Evolutionary conservation across 495 filamentous ascomycete genomes (phyloP), one percentile per base, ranked within the genome.

Genomic region (Aspergillus nidulans): DNA sequence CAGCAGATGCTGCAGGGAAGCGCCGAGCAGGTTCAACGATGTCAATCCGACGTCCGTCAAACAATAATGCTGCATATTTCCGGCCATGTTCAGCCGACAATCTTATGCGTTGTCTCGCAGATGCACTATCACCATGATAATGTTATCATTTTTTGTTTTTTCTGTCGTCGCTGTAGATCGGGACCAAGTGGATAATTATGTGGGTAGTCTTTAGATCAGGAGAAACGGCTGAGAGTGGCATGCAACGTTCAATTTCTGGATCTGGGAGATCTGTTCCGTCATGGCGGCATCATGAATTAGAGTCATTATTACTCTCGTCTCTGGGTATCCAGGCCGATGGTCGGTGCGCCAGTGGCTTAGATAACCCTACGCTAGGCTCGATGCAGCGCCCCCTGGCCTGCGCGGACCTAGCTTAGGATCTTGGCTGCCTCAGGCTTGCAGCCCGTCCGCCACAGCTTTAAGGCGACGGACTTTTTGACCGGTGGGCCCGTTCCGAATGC

Each of bases 401-500:
- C 30, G 15, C 8, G 9, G 30, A 6, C 15, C 30, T 12, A 34
- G 30, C 4, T 12, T 12, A 12, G 30, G n/a, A n/a, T n/a, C 30
- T 34, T 34, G 15, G 30, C 30, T 34, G 30, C 30, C 30, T 34
- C 30, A 34, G 30, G 30, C 30, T 12, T 6, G 30, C 30, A 34
- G 30, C n/a, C 59, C 59, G 55, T 42, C 52, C 44, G 53, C 55
- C 49, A 56, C 55, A 59, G 43, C n/a, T n/a, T 56, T 15, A 30
- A 19, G 49, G 52, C 49, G 49, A 60, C 59, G 59, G 53, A 56
- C 53, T 56, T 63, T 59, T 57, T 56, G 48, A 42, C 9, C 34
- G 55, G 63, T 66, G 60, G 60, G 53, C 45, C 63, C 25, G 56
- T 50, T 44, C 53, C 61, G 59, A 60, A 58, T 65, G 63, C 53